Evolutionary conservation across 768 basidiomycete species (phyloP), one percentile per base, ranked within the genome.

Genomic region (Leccinum olivaceopallidum): DNA sequence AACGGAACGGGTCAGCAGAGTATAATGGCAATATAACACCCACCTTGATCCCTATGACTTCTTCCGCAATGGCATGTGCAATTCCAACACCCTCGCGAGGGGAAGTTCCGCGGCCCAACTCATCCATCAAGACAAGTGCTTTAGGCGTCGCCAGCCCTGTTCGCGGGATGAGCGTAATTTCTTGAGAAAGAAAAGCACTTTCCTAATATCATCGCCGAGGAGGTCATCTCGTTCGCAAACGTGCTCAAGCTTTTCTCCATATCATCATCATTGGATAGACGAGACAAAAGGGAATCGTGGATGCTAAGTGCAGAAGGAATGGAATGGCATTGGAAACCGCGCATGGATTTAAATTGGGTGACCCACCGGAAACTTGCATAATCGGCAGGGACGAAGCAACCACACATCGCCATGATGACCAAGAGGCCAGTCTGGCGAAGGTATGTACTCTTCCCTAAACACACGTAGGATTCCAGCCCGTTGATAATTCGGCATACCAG

Each of bases 161-260:
- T 55, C 24, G 37, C 18, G 39, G 30, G 42, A 56, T 62, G 10
- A 57, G 53, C 32, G 48, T 10, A 47, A 30, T 53, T 24, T 28
- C 48, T 34, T 13, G 16, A 8, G 20, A 32, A 48, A 47, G 26
- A 5, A 18, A 5, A 20, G 39, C 7, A 49, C 72, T 56, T 60
- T 87, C 94, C 90, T 51, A 96, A 77, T 57, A 98, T 94, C 91
- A 95, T 94, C 1, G 94, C 90, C 28, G 88, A 88, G 3, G 91
- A 86, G 2, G 89, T 85, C 93, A 99, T 98, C 75, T 99, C 96
- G 63, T 85, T 88, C 2, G 94, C 94, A 75, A 99, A 99, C 0
- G 97, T 98, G 65, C 95, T 97, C 26, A 98, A 73, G 49, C 83
- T 90, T 69, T 86, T 89, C 73, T 96, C 94, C 69, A 95, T 82